phyloP scores from a whole-genome alignment of 257 asterid species.

The Leonotis leonurus region DNA sequence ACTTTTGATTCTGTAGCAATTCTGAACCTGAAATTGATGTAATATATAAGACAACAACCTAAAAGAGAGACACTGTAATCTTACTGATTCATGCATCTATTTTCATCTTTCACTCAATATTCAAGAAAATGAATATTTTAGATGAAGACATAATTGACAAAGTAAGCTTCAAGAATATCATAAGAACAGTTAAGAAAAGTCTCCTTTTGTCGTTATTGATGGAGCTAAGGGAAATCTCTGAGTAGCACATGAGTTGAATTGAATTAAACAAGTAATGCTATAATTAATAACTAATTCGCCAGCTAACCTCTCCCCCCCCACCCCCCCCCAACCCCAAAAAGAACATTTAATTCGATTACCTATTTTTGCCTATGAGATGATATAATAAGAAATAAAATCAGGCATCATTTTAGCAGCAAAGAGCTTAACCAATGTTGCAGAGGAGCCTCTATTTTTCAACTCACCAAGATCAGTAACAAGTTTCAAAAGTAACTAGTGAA shows the following conservation, averaged over 20 bases:
- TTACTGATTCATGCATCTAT: not conserved
- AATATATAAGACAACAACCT: too few species aligned
- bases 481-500: not conserved
- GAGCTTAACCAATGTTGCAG: not conserved
- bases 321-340: too few species aligned
- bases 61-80: not conserved
- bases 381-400: not conserved
- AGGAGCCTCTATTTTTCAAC: too few species aligned
- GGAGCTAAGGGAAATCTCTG: not conserved
- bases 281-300: not conserved
- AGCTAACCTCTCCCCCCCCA: not conserved
- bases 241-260: not conserved
- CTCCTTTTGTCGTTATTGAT: not conserved
- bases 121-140: not conserved
- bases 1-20: constrained; percentile 52
- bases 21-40: constrained; percentile 50
- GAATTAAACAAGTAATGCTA: not conserved
- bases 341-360: too few species aligned
- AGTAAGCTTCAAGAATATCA: not conserved
- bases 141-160: not conserved
- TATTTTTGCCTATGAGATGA: too few species aligned
- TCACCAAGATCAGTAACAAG: not conserved
- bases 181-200: not conserved
- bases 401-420: not conserved
- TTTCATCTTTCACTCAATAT: not conserved